Conservation (phyloP, 108 stramenopile genomes). For the Pseudonitzschia pungens region DNA sequence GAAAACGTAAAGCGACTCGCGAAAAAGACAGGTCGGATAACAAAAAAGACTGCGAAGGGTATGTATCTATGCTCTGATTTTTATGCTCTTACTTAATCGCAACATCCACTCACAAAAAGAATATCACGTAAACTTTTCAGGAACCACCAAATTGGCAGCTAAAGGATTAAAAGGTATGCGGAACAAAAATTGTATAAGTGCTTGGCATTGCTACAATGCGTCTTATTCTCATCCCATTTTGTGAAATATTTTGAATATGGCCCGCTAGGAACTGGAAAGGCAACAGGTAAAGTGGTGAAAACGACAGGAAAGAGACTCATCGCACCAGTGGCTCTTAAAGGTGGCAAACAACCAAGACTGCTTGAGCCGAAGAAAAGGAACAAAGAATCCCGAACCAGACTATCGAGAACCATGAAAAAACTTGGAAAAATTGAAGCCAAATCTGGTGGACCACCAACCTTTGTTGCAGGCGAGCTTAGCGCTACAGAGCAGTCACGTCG, state of each 20-base stretch:
- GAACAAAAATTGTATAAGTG: neutral
- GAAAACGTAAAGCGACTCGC: conserved; percentile 51
- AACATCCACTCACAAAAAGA: neutral
- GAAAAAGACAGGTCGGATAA: conserved; percentile 29
- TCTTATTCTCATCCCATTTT: conserved; percentile 6
- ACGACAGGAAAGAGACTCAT: conserved; percentile 37
- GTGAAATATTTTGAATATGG: neutral
- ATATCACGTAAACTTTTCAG: neutral
- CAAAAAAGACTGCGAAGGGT: conserved; percentile 17
- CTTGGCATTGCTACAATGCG: neutral
- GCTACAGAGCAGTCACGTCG: conserved; percentile 72
- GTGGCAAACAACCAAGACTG: conserved; percentile 42
- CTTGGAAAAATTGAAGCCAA: conserved; percentile 41
- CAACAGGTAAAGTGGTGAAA: conserved; percentile 28
- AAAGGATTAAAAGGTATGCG: conserved; percentile 11
- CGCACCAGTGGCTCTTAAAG: conserved; percentile 30
- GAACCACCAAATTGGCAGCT: conserved; percentile 8
- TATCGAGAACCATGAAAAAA: conserved; percentile 50
- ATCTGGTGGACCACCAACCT: conserved; percentile 19
- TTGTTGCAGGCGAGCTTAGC: conserved; percentile 63
- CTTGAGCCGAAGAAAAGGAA: conserved; percentile 42
- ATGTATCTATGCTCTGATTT: neutral
- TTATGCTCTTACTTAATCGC: neutral
- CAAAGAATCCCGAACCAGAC: conserved; percentile 46
- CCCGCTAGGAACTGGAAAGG: conserved; percentile 28